phyloP scores from a whole-genome alignment of 2,329 filamentous ascomycete species.

The Venturia aucupariae region DNA sequence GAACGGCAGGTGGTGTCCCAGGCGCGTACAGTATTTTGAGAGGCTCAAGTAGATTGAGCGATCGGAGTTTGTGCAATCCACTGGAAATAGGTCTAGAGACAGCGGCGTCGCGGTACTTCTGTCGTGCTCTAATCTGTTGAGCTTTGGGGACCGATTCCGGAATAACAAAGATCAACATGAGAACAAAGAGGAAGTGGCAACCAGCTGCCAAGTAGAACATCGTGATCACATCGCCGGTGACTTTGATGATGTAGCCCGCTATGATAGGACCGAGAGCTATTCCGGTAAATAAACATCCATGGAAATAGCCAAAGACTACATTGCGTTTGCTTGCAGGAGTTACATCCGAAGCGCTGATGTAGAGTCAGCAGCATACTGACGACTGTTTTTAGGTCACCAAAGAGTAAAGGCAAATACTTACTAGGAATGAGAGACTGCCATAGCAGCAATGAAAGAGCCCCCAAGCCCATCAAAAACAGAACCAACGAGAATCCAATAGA shows the following conservation, averaged over 20 bases:
- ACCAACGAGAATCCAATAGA: constrained; percentile 71
- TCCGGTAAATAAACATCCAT: constrained; percentile 79
- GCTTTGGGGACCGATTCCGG: constrained; percentile 70
- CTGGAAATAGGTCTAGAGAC: constrained; percentile 28
- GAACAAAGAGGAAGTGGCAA: constrained; percentile 64
- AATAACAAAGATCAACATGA: constrained; percentile 60
- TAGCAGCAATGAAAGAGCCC: constrained; percentile 80
- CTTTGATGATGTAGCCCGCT: constrained; percentile 68
- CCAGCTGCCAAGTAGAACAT: constrained; percentile 74
- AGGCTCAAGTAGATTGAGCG: constrained; percentile 61
- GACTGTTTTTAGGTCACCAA: constrained; percentile 29
- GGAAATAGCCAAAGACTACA: constrained; percentile 80
- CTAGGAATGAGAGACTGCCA: constrained; percentile 68
- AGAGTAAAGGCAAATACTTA: background rate
- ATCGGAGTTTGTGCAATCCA: constrained; percentile 35
- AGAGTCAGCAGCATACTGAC: background rate
- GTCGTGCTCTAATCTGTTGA: constrained; percentile 59
- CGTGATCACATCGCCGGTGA: constrained; percentile 64
- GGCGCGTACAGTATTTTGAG: constrained; percentile 66
- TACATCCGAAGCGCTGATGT: constrained; percentile 72
- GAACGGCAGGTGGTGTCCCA: constrained; percentile 50
- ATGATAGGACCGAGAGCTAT: constrained; percentile 78
- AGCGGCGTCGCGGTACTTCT: constrained; percentile 47
- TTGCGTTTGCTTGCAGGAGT: constrained; percentile 70
- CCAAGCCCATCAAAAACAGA: constrained; percentile 70